A percentile compares a stretch with the other conserved stretches of the same genome.
phyloP scores from a whole-genome alignment of 1,284 basidiomycete genomes.

The Puccinia novopanici region DNA sequence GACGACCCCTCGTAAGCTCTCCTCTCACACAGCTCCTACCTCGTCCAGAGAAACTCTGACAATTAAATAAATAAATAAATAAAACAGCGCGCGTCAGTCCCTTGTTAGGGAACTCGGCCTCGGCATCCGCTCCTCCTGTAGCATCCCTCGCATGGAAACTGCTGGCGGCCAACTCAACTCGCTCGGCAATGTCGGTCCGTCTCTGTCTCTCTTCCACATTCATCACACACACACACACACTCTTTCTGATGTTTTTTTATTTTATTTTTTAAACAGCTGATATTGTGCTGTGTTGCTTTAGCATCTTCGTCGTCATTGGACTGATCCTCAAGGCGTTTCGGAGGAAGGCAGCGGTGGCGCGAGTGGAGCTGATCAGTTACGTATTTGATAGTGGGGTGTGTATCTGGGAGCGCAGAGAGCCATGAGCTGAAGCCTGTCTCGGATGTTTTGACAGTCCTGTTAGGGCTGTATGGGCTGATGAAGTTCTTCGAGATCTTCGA shows the following conservation, averaged over 20 bases:
- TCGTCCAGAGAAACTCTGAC: too few species aligned
- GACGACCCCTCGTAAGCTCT: constrained; percentile 13
- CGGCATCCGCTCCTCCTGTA: constrained; percentile 18
- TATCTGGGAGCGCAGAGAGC: too few species aligned
- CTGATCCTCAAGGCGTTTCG: constrained; percentile 63
- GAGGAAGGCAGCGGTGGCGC: constrained; percentile 65
- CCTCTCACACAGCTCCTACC: background rate
- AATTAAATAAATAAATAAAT: too few species aligned
- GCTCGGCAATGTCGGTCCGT: constrained; percentile 33
- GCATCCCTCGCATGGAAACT: constrained; percentile 28
- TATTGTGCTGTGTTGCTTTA: constrained; percentile 69
- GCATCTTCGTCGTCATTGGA: constrained; percentile 64
- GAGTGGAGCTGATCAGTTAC: constrained; percentile 64
- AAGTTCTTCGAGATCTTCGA: constrained; percentile 55
- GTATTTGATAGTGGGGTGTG: too few species aligned
- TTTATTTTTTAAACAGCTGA: constrained; percentile 66
- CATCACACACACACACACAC: background rate
- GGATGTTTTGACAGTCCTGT: constrained; percentile 49
- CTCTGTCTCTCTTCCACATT: background rate
- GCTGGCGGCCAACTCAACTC: constrained; percentile 11
- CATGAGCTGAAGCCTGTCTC: background rate
- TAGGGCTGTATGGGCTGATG: constrained; percentile 54
- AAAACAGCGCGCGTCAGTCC: background rate
- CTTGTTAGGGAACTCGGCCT: background rate
- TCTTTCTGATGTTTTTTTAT: background rate